Evolutionary conservation across 78 protist species (phyloP), one percentile per base, ranked within the genome.

Genomic region (Creolimax fragrantissima): DNA sequence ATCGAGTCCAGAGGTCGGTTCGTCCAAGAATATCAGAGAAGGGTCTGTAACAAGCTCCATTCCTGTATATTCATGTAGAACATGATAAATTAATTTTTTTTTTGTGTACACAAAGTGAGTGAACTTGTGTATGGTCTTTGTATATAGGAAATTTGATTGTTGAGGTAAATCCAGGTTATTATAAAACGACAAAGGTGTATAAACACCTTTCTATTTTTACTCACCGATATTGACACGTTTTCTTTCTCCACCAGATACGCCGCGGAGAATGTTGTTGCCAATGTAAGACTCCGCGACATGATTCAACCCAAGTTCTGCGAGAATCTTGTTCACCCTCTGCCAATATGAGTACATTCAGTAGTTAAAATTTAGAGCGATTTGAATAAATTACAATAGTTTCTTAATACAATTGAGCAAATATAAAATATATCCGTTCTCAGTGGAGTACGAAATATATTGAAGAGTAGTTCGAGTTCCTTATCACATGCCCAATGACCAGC

Each of bases 1-100:
- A 88, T 96, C 97, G 43, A 96, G 94, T 2, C 97, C 97, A 36
- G 93, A 37, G 35, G 95, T 91, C 36, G 96, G 97, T 89, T 96
- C 94, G 91, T 93, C 96, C 81, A 96, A 90, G 85, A 97, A 91
- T 41, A 96, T 42, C n/a, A 88, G 42, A 35, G 44, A 35, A 88
- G n/a, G n/a, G 41, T 35, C 44, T 6, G 84, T 45, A 4, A 90
- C 41, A 32, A 7, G 32, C 5, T 32, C 41, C 32, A 42, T 45
- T 11, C 35, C 43, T 7, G 5, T 11, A 39, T 44, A 43, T 44
- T 6, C 4, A 84, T 43, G 42, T 4, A 84, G 42, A 84, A 42
- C 41, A 84, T 84, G 5, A 5, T 84, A 84, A 84, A 66, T 32
- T 66, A 32, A n/a, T 32, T 66, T 66, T 66, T 66, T 66, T 66